phyloP scores from a whole-genome alignment of 495 filamentous ascomycete species.

The Penicillium soppii region DNA sequence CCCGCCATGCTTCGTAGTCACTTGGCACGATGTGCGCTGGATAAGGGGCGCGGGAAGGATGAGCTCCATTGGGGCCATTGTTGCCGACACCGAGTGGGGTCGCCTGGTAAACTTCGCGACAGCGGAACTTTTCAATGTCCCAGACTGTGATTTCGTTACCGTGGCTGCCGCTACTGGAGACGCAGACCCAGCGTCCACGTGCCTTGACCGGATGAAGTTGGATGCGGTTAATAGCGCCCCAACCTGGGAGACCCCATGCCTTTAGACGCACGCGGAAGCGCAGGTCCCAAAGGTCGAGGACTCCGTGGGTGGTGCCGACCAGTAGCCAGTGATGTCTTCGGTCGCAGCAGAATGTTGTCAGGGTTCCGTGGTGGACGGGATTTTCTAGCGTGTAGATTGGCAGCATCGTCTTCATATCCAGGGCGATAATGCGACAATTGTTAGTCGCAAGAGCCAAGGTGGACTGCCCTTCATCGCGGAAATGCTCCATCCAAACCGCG shows the following conservation, averaged over 20 bases:
- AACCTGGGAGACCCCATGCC: slow-evolving; percentile 84
- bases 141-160: slow-evolving; percentile 89
- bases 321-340: slow-evolving; percentile 84
- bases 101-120: slow-evolving; percentile 83
- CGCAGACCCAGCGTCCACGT: slow-evolving; percentile 75
- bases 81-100: slow-evolving; percentile 26
- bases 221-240: slow-evolving; percentile 77
- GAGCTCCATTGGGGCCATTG: slow-evolving; percentile 16
- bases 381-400: slow-evolving; percentile 80
- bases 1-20: slow-evolving; percentile 82
- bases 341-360: slow-evolving; percentile 89
- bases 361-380: slow-evolving; percentile 89
- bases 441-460: slow-evolving; percentile 86
- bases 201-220: slow-evolving; percentile 74
- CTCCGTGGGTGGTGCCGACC: slow-evolving; percentile 87
- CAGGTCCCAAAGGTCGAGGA: slow-evolving; percentile 94
- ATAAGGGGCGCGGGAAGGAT: slow-evolving; percentile 31
- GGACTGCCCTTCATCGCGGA: slow-evolving; percentile 75
- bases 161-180: slow-evolving; percentile 82
- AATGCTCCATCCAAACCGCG: slow-evolving; percentile 91
- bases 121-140: slow-evolving; percentile 89
- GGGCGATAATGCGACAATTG: slow-evolving; percentile 72
- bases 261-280: slow-evolving; percentile 85
- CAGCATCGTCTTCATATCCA: slow-evolving; percentile 88
- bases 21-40: slow-evolving; percentile 52